Evolutionary conservation across 108 stramenopile species (phyloP).

Genomic region (Cyclotella sp.): DNA sequence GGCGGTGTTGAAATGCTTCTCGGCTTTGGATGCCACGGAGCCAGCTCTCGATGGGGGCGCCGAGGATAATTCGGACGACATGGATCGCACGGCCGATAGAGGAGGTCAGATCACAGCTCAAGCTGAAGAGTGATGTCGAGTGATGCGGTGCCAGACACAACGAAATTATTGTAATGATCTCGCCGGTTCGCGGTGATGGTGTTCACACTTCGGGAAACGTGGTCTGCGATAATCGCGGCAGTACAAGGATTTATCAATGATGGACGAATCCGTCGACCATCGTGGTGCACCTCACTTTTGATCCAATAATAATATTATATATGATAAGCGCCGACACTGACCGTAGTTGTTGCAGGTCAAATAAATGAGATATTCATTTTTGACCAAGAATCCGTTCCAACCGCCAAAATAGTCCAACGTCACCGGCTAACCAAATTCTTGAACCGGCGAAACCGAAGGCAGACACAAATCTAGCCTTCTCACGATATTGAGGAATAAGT

Average conservation of each 20-base stretch:
- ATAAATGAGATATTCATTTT: too few relatives aligned
- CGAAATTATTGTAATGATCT: background rate
- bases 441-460: too few relatives aligned
- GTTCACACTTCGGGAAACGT: too few relatives aligned
- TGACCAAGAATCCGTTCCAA: constrained; percentile 15
- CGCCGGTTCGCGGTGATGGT: too few relatives aligned
- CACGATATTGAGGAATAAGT: too few relatives aligned
- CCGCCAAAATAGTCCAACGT: constrained; percentile 24
- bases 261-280: constrained; percentile 1
- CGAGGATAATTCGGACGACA: background rate
- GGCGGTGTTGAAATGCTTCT: constrained; percentile 14
- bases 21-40: constrained; percentile 1
- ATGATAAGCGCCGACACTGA: too few relatives aligned
- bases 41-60: background rate
- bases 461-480: too few relatives aligned
- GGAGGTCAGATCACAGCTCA: too few relatives aligned
- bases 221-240: background rate
- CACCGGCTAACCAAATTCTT: too few relatives aligned
- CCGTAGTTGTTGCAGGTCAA: too few relatives aligned
- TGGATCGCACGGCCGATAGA: background rate
- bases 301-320: background rate
- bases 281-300: background rate
- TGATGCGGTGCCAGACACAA: background rate
- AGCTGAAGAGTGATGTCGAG: background rate
- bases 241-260: background rate